These are phyloP conservation scores for Trichoderma hamatum DNA, from an alignment of 2,329 filamentous ascomycete genomes.

Conservation along the genomic window DNA sequence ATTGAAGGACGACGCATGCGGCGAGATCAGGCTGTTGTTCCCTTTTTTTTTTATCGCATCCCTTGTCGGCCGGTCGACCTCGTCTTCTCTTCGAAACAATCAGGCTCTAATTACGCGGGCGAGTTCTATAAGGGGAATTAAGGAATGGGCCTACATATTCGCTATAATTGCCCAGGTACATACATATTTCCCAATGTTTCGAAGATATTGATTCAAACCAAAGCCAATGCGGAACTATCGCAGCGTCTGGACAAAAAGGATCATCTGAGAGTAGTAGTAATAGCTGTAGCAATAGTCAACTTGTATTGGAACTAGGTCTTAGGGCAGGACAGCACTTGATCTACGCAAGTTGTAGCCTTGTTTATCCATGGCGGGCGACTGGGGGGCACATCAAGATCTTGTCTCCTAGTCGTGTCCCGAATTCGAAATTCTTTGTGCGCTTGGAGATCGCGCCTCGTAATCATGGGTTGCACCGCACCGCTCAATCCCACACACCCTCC, in stretches of 20 bases:
- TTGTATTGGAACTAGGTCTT: background rate
- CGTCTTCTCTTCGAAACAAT: background rate
- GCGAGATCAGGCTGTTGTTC: background rate
- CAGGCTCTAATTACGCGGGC: background rate
- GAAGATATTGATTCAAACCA: background rate
- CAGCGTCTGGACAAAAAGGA: background rate
- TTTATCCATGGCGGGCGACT: background rate
- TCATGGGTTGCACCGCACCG: background rate
- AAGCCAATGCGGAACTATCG: background rate
- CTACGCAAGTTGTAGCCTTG: background rate
- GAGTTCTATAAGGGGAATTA: background rate
- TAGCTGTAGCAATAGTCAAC: background rate
- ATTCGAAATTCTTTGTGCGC: conserved; percentile 1
- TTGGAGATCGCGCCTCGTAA: conserved; percentile 2
- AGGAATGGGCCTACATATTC: conserved; percentile 20
- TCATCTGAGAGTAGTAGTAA: background rate
- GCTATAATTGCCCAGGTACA: background rate
- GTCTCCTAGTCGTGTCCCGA: background rate
- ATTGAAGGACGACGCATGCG: conserved; percentile 6
- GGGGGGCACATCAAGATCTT: conserved; percentile 2
- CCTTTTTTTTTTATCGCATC: background rate
- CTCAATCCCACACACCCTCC: background rate
- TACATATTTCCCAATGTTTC: conserved; percentile 20
- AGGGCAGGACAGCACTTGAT: background rate
- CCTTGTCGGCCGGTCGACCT: background rate